Percentiles rank a stretch among this genome's conserved stretches.
Evolutionary conservation across 1,139 yeast species (phyloP).

Genomic region (Geotrichum reessii): DNA sequence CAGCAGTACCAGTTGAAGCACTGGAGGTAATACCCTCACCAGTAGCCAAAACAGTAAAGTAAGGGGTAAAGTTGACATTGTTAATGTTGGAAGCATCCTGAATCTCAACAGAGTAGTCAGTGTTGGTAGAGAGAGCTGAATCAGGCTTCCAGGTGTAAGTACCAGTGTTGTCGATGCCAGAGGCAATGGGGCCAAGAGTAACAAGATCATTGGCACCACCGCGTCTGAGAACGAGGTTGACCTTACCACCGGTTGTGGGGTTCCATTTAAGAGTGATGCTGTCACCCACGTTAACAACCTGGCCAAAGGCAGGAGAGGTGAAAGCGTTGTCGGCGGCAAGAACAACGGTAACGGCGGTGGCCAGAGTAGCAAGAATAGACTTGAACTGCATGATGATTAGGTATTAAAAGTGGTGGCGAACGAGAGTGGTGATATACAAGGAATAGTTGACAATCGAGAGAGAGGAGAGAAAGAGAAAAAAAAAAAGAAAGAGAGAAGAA

Average conservation of each 20-base stretch:
- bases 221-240: slow-evolving; percentile 31
- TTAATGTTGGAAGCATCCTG: slow-evolving; percentile 13
- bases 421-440: neutral
- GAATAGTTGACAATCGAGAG: neutral
- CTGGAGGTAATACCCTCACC: slow-evolving; percentile 28
- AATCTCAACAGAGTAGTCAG: slow-evolving; percentile 37
- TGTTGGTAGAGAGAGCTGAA: slow-evolving; percentile 22
- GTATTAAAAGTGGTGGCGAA: neutral
- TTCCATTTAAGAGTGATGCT: slow-evolving; percentile 29
- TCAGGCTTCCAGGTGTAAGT: slow-evolving; percentile 32
- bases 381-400: slow-evolving; percentile 17
- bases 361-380: slow-evolving; percentile 22
- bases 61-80: slow-evolving; percentile 31
- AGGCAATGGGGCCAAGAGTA: slow-evolving; percentile 31
- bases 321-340: slow-evolving; percentile 31
- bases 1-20: slow-evolving; percentile 18
- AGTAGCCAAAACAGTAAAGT: slow-evolving; percentile 31
- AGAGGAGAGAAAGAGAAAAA: neutral
- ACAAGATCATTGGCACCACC: slow-evolving; percentile 30
- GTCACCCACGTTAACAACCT: slow-evolving; percentile 29
- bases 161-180: slow-evolving; percentile 31
- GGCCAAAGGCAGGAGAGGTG: slow-evolving; percentile 30
- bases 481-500: neutral
- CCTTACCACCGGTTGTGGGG: slow-evolving; percentile 29
- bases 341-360: slow-evolving; percentile 29